A percentile compares a stretch with the other conserved stretches of the same genome.
These are phyloP conservation scores for Pythium sp. DNA, from an alignment of 352 stramenopile species.

Conservation along the genomic window DNA sequence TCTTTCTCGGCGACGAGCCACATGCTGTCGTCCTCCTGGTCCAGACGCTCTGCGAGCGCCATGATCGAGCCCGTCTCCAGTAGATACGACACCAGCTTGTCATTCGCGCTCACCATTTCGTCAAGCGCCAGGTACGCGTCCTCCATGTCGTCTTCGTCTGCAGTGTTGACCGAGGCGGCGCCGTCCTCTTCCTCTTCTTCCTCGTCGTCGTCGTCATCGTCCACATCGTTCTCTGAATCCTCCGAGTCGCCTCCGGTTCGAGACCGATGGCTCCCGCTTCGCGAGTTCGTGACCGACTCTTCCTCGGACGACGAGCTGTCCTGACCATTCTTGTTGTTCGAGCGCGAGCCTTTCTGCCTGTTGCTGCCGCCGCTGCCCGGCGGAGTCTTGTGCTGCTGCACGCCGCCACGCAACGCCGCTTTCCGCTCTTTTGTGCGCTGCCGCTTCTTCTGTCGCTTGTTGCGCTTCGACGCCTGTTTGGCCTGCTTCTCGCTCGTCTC, in stretches of 20 bases:
- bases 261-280: conserved; percentile 23
- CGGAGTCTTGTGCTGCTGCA: conserved; percentile 35
- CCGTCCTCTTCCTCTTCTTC: conserved; percentile 44
- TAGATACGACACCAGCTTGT: conserved; percentile 83
- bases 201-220: conserved; percentile 25
- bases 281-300: conserved; percentile 18
- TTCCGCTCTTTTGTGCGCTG: conserved; percentile 83
- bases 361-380: conserved; percentile 26
- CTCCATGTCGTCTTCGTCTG: conserved; percentile 23
- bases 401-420: conserved; percentile 40
- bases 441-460: conserved; percentile 83
- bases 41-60: conserved; percentile 74
- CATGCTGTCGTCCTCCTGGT: conserved; percentile 81
- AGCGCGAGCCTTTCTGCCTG: conserved; percentile 17
- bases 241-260: conserved; percentile 55
- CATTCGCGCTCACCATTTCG: conserved; percentile 82
- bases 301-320: conserved; percentile 61
- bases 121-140: conserved; percentile 54
- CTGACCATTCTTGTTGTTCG: conserved; percentile 39
- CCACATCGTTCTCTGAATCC: conserved; percentile 59
- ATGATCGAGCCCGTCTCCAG: conserved; percentile 85
- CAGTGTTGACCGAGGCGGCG: background rate
- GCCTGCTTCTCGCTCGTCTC: conserved; percentile 89
- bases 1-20: conserved; percentile 86
- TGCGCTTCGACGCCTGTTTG: conserved; percentile 83